Percentiles rank a stretch among this genome's conserved stretches.
phyloP scores from a whole-genome alignment of 1,139 yeast genomes.

The Diutina scorzettiae region DNA sequence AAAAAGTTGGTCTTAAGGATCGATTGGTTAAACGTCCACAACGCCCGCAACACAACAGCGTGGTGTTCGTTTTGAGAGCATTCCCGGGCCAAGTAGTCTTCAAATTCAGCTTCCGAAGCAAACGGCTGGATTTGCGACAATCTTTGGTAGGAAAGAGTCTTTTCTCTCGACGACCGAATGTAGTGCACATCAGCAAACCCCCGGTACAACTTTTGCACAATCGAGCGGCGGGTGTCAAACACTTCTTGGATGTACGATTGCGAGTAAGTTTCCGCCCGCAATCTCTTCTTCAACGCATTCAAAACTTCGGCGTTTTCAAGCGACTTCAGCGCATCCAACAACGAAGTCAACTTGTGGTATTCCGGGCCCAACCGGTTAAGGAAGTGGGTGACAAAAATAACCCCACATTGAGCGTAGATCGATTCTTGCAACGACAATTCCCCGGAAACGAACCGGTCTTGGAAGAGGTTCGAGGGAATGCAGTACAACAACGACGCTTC shows the following conservation, averaged over 20 bases:
- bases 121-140: slow-evolving; percentile 67
- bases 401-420: slow-evolving; percentile 89
- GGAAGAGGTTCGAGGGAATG: slow-evolving; percentile 79
- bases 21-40: slow-evolving; percentile 74
- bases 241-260: slow-evolving; percentile 74
- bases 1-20: slow-evolving; percentile 90
- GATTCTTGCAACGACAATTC: slow-evolving; percentile 87
- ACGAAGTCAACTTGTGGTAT: slow-evolving; percentile 54
- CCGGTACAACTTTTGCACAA: slow-evolving; percentile 76
- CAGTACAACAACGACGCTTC: slow-evolving; percentile 91
- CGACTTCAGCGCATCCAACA: slow-evolving; percentile 51
- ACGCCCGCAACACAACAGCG: slow-evolving; percentile 68
- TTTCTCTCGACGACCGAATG: slow-evolving; percentile 59
- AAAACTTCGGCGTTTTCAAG: slow-evolving; percentile 65
- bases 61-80: slow-evolving; percentile 78
- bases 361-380: slow-evolving; percentile 90
- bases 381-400: slow-evolving; percentile 87
- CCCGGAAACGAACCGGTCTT: slow-evolving; percentile 59
- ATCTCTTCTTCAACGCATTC: slow-evolving; percentile 72
- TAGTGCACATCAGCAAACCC: slow-evolving; percentile 90
- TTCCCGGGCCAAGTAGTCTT: slow-evolving; percentile 50
- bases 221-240: slow-evolving; percentile 55
- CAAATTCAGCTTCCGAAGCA: slow-evolving; percentile 64
- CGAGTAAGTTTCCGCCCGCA: slow-evolving; percentile 89
- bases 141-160: slow-evolving; percentile 84